phyloP scores from a whole-genome alignment of 495 filamentous ascomycete genomes.

The Letharia lupina region DNA sequence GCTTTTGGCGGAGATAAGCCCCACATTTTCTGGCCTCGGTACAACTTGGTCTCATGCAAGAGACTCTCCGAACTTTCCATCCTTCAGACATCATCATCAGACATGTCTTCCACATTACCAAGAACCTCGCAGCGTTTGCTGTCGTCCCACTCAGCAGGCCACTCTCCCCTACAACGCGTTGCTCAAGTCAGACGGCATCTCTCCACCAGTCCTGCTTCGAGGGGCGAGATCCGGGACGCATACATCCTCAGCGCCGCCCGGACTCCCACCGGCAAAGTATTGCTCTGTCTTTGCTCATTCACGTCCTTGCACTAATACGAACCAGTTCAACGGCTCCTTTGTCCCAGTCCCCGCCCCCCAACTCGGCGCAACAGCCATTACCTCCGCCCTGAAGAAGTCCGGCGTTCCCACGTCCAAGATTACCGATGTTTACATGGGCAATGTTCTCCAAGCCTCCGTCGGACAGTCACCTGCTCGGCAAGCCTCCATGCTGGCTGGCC shows the following conservation, averaged over 20 bases:
- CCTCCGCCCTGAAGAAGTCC: slow-evolving; percentile 76
- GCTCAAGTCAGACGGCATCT: slow-evolving; percentile 53
- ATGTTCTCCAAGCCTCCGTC: slow-evolving; percentile 76
- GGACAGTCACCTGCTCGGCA: slow-evolving; percentile 92
- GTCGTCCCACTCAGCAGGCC: slow-evolving; percentile 11
- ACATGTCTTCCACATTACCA: slow-evolving; percentile 13
- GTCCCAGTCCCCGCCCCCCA: slow-evolving; percentile 67
- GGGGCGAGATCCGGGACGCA: slow-evolving; percentile 69
- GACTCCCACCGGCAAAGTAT: slow-evolving; percentile 80
- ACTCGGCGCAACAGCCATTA: slow-evolving; percentile 82
- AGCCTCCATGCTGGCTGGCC: slow-evolving; percentile 78
- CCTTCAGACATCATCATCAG: slow-evolving; percentile 8
- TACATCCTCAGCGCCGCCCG: slow-evolving; percentile 85
- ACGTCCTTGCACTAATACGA: neutral
- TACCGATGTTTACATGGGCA: slow-evolving; percentile 92
- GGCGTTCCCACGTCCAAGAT: slow-evolving; percentile 67
- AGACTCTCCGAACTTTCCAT: neutral
- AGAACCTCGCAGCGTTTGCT: slow-evolving; percentile 8
- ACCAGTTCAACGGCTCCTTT: slow-evolving; percentile 90
- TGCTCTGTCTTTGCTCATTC: slow-evolving; percentile 4
- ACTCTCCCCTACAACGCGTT: slow-evolving; percentile 38
- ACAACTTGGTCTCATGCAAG: neutral
- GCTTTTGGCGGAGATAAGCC: neutral
- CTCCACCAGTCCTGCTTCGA: slow-evolving; percentile 48
- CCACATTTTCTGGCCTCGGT: slow-evolving; percentile 2